Conservation (phyloP, 1,139 yeast genomes). For the Meyerozyma smithsonii region DNA sequence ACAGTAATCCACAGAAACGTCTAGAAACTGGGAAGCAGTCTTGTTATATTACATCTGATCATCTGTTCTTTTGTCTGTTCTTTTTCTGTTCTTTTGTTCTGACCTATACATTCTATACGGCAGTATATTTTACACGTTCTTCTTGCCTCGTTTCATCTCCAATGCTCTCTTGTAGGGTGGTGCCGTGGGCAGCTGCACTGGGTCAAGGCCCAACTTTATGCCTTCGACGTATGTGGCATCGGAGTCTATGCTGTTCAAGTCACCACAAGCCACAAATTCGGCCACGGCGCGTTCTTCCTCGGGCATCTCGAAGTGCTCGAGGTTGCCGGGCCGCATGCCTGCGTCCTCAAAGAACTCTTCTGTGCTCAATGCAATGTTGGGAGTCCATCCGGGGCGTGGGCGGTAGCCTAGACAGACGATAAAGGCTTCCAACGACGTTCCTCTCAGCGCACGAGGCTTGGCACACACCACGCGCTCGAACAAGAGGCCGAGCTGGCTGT, state of each 20-base stretch:
- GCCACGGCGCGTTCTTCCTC: conserved; percentile 72
- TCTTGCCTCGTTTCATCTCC: conserved; percentile 65
- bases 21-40: too few species aligned
- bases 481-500: conserved; percentile 79
- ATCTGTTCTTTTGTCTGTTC: too few species aligned
- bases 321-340: conserved; percentile 44
- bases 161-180: conserved; percentile 93
- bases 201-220: conserved; percentile 56
- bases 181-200: conserved; percentile 92
- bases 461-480: conserved; percentile 90
- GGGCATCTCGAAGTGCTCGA: conserved; percentile 37
- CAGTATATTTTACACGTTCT: neutral
- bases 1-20: too few species aligned
- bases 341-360: conserved; percentile 77
- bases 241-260: conserved; percentile 77
- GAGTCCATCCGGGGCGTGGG: conserved; percentile 81
- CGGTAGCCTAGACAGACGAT: conserved; percentile 85
- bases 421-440: conserved; percentile 89
- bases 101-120: too few species aligned
- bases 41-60: too few species aligned
- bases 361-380: conserved; percentile 59
- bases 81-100: too few species aligned
- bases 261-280: conserved; percentile 92
- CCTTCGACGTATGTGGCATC: conserved; percentile 89
- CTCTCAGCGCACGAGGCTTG: conserved; percentile 91